These are phyloP conservation scores for Stenogyne calaminthoides DNA, from an alignment of 305 asterid genomes.

Conservation along the genomic window DNA sequence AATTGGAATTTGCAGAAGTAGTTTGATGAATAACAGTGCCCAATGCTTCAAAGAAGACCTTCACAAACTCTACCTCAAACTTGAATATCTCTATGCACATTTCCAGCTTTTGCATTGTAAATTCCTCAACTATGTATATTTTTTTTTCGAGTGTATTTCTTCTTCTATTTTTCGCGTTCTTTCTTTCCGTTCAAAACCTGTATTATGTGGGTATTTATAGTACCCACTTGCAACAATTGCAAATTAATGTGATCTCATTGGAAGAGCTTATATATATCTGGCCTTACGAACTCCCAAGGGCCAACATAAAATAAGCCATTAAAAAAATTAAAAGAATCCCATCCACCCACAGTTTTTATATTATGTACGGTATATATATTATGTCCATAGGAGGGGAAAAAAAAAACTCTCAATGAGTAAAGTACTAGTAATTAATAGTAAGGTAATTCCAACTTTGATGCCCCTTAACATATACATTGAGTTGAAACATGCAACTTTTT, in stretches of 20 bases:
- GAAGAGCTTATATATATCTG: constrained; percentile 4
- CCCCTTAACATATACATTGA: too few relatives aligned
- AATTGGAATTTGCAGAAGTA: background rate
- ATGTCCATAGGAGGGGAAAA: too few relatives aligned
- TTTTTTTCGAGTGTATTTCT: background rate
- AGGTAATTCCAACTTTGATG: too few relatives aligned
- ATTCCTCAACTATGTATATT: background rate
- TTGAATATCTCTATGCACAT: constrained; percentile 36
- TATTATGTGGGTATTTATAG: constrained; percentile 29
- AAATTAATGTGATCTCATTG: background rate
- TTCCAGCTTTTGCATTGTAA: constrained; percentile 32
- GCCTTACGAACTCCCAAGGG: constrained; percentile 31
- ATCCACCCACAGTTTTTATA: too few relatives aligned
- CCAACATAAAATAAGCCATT: background rate
- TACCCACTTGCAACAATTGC: background rate
- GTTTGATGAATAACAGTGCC: constrained; percentile 26
- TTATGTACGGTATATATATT: too few relatives aligned
- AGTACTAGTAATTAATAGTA: too few relatives aligned
- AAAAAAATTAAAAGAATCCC: background rate
- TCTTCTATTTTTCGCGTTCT: constrained; percentile 34
- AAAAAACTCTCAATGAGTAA: too few relatives aligned
- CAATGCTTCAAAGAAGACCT: constrained; percentile 33
- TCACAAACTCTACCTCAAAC: constrained; percentile 31
- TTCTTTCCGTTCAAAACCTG: background rate
- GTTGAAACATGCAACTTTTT: too few relatives aligned